A percentile compares a stretch with the other conserved stretches of the same genome.
Evolutionary conservation across 331 rosid genomes (phyloP).

Genomic region (Quercus lobata): DNA sequence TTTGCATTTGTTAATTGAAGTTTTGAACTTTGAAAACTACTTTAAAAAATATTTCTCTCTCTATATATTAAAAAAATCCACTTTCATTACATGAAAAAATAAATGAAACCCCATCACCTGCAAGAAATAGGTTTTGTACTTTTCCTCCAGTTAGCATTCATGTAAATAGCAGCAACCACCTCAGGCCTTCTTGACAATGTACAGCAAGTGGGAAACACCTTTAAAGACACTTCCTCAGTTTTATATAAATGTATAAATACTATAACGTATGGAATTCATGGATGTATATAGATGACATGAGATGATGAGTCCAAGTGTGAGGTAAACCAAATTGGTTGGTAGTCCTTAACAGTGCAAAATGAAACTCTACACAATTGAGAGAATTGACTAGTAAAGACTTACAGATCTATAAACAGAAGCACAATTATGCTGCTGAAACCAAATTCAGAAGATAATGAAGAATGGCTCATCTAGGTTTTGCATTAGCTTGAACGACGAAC

Average conservation of each 20-base stretch:
- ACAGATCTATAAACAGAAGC: conserved; percentile 11
- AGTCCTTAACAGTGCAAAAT: conserved; percentile 13
- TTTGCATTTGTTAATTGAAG: too few relatives aligned
- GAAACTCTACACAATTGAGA: conserved; percentile 30
- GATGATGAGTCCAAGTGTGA: conserved; percentile 12
- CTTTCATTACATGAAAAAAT: too few relatives aligned
- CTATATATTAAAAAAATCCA: too few relatives aligned
- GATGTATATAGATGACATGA: conserved; percentile 20
- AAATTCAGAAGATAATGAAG: conserved; percentile 2
- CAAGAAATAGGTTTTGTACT: too few relatives aligned
- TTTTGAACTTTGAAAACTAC: too few relatives aligned
- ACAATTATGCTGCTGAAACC: conserved; percentile 1
- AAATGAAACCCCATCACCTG: too few relatives aligned
- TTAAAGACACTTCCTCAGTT: background rate
- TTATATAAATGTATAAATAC: conserved; percentile 1
- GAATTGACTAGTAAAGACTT: conserved; percentile 31
- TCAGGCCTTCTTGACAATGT: background rate
- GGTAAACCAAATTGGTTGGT: conserved; percentile 18
- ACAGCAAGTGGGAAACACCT: background rate
- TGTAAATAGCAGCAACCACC: background rate
- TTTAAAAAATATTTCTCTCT: too few relatives aligned
- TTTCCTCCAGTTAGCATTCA: too few relatives aligned
- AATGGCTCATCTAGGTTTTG: conserved; percentile 17
- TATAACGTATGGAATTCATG: background rate
- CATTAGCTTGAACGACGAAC: conserved; percentile 33